A percentile compares a stretch with the other conserved stretches of the same genome.
Conservation (phyloP, 1,284 basidiomycete genomes). For the Hymenochaete sp. region DNA sequence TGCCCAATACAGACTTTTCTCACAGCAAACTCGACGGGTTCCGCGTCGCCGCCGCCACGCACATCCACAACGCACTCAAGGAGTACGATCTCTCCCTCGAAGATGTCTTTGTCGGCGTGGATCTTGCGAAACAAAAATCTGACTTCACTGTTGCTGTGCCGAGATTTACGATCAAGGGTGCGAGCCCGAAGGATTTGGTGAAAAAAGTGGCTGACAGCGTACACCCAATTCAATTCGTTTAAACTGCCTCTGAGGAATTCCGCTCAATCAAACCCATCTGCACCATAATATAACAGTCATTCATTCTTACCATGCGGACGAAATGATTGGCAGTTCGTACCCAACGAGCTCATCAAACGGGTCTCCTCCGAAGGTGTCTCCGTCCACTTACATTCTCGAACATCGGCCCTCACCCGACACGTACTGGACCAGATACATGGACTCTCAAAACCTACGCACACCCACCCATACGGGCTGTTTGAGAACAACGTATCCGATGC, state of each 20-base stretch:
- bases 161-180: constrained; percentile 80
- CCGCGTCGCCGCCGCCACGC: constrained; percentile 74
- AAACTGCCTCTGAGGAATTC: too few relatives aligned
- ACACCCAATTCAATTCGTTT: too few relatives aligned
- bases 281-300: neutral
- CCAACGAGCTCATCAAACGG: constrained; percentile 60
- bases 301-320: too few relatives aligned
- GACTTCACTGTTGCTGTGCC: constrained; percentile 93
- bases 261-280: too few relatives aligned
- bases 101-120: constrained; percentile 77
- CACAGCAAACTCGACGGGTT: constrained; percentile 77
- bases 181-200: constrained; percentile 75
- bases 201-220: constrained; percentile 69
- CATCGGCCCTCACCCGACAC: constrained; percentile 61
- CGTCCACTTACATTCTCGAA: constrained; percentile 75
- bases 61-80: constrained; percentile 63
- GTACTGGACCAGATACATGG: constrained; percentile 78
- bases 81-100: constrained; percentile 63
- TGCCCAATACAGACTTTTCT: constrained; percentile 64
- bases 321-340: constrained; percentile 48
- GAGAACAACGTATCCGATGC: constrained; percentile 68
- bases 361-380: constrained; percentile 70
- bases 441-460: constrained; percentile 44
- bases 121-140: constrained; percentile 88
- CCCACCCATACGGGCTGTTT: constrained; percentile 37